Evolutionary conservation across 2,329 filamentous ascomycete genomes (phyloP).

Genomic region (Fusarium multiceps): DNA sequence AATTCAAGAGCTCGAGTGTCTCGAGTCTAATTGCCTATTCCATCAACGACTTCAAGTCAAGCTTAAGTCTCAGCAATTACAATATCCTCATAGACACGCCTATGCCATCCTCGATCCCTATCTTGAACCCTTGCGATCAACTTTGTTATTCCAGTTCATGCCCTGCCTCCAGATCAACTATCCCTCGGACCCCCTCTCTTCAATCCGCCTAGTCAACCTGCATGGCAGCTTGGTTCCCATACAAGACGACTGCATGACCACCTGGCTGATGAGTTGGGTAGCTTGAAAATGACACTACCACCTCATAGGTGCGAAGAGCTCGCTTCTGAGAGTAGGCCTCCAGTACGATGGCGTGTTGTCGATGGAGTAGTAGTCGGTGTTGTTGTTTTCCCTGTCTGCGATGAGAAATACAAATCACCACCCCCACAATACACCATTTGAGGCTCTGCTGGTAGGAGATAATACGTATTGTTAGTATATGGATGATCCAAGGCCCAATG

Average conservation of each 20-base stretch:
- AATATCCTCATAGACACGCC: neutral
- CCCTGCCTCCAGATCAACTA: neutral
- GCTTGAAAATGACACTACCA: neutral
- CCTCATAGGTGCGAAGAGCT: neutral
- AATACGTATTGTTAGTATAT: neutral
- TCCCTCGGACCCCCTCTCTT: neutral
- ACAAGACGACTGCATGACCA: constrained; percentile 1
- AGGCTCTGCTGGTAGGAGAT: neutral
- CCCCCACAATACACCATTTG: neutral
- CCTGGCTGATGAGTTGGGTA: neutral
- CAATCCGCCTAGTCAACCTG: neutral
- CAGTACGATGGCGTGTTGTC: neutral
- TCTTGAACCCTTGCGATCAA: neutral
- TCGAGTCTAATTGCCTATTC: neutral
- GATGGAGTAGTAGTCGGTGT: neutral
- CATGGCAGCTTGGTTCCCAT: neutral
- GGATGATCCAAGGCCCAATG: neutral
- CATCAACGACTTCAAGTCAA: neutral
- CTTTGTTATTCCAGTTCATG: neutral
- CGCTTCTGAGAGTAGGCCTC: neutral
- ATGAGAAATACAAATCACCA: neutral
- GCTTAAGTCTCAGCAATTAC: neutral
- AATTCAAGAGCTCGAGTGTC: neutral
- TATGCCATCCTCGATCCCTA: neutral
- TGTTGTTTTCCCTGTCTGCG: neutral